These are phyloP conservation scores for Rhododendron williamsianum DNA, from an alignment of 148 eudicot genomes.

Conservation along the genomic window DNA sequence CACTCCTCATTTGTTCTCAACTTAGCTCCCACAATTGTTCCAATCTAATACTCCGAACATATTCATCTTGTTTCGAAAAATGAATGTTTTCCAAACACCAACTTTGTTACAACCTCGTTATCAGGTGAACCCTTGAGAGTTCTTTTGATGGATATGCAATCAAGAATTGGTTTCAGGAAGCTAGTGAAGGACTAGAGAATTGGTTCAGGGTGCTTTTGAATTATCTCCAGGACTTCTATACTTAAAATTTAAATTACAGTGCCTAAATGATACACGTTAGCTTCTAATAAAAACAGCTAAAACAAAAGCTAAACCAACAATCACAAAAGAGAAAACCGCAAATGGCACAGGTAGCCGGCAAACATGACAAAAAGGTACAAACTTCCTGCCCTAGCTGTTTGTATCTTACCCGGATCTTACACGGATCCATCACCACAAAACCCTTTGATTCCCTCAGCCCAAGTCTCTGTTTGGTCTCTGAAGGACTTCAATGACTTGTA, in stretches of 20 bases:
- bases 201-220: too few species aligned
- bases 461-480: background rate
- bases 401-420: background rate
- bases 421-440: background rate
- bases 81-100: background rate
- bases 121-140: background rate
- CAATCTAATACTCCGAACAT: background rate
- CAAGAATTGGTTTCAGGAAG: background rate
- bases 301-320: background rate
- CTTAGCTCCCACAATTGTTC: too few species aligned
- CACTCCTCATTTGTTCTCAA: too few species aligned
- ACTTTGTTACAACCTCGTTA: too few species aligned
- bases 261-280: too few species aligned
- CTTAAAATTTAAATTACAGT: too few species aligned
- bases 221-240: too few species aligned
- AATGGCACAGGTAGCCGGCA: background rate
- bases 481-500: too few species aligned
- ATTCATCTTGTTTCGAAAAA: background rate
- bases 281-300: too few species aligned
- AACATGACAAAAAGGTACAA: background rate
- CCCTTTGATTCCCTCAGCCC: background rate
- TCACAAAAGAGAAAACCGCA: background rate
- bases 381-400: background rate
- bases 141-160: too few species aligned
- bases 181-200: background rate